Conservation (phyloP, 345 rosid genomes). For the Brassica napus region DNA sequence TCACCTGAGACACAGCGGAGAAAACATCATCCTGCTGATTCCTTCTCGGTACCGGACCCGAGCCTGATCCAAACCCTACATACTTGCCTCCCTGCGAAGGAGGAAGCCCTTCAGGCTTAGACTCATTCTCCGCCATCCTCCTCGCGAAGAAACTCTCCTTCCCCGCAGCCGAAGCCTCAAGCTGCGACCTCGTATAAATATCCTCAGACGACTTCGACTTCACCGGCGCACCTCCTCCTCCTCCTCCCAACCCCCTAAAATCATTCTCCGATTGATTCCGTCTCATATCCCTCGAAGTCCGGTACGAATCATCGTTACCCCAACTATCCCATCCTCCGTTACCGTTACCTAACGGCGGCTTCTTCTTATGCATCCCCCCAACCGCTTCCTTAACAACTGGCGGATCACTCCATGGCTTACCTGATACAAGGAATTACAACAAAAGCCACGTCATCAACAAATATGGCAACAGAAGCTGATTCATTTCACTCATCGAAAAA, state of each 20-base stretch:
- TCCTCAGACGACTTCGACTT: constrained; percentile 83
- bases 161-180: constrained; percentile 86
- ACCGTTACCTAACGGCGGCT: constrained; percentile 49
- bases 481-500: no score
- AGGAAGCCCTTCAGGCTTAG: constrained; percentile 82
- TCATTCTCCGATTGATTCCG: constrained; percentile 78
- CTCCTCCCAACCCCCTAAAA: constrained; percentile 52
- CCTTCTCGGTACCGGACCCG: constrained; percentile 50
- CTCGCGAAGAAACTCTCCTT: constrained; percentile 81
- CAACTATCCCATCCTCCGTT: constrained; percentile 84
- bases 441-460: no score
- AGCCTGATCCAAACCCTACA: constrained; percentile 90
- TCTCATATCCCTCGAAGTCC: constrained; percentile 66
- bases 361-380: constrained; percentile 56
- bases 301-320: constrained; percentile 71
- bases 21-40: constrained; percentile 71
- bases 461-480: no score
- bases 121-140: constrained; percentile 74
- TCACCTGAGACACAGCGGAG: constrained; percentile 80
- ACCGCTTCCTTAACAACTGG: constrained; percentile 67
- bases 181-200: constrained; percentile 64
- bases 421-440: no score
- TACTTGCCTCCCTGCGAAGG: constrained; percentile 96
- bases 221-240: constrained; percentile 44
- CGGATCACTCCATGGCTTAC: constrained; percentile 73